phyloP scores from a whole-genome alignment of 371 early-diverging fungal genomes.

The Smittium mucronatum region DNA sequence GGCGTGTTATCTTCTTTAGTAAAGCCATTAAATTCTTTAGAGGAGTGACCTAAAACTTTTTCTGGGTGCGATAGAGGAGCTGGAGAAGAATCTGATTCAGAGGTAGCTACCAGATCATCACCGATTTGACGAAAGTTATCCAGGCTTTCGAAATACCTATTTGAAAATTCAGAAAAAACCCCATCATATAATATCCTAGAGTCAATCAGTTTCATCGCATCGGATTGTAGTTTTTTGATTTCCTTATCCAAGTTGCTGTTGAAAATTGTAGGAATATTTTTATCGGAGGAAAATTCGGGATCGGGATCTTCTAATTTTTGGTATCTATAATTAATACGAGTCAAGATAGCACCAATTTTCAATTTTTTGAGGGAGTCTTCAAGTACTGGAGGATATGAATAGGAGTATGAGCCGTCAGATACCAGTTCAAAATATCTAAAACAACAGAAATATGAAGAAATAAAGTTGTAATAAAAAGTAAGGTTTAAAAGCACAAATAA shows the following conservation, averaged over 20 bases:
- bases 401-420: background rate
- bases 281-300: conserved; percentile 16
- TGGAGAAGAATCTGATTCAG: background rate
- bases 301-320: conserved; percentile 37
- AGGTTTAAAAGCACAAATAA: no score
- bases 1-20: background rate
- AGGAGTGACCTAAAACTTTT: background rate
- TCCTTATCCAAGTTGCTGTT: conserved; percentile 2
- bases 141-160: conserved; percentile 22
- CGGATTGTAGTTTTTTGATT: conserved; percentile 15
- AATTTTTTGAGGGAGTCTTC: conserved; percentile 12
- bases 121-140: no score
- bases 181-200: conserved; percentile 25
- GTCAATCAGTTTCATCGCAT: conserved; percentile 12
- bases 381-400: background rate
- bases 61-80: background rate
- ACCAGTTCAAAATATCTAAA: background rate
- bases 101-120: no score
- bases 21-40: background rate
- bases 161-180: conserved; percentile 27
- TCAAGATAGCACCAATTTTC: conserved; percentile 53
- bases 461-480: no score
- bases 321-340: conserved; percentile 47
- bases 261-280: conserved; percentile 26
- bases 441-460: background rate